phyloP scores from a whole-genome alignment of 2,329 filamentous ascomycete species.

The Hypoxylon rubiginosum region DNA sequence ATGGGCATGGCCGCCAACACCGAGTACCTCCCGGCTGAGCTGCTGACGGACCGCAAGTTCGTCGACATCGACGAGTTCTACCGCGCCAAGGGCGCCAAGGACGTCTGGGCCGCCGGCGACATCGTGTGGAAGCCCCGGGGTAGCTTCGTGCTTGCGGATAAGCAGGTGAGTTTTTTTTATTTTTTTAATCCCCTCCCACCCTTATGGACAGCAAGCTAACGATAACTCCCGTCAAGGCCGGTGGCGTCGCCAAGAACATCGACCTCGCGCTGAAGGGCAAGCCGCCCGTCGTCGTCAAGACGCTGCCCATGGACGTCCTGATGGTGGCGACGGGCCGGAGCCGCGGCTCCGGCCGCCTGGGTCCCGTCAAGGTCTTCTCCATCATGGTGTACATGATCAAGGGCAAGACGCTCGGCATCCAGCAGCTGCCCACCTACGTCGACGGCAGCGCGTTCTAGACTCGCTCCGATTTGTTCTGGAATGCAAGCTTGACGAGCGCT shows the following conservation, averaged over 20 bases:
- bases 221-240: constrained; percentile 55
- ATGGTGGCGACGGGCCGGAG: constrained; percentile 64
- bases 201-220: constrained; percentile 7
- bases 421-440: constrained; percentile 61
- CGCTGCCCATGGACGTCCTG: constrained; percentile 63
- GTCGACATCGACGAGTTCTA: constrained; percentile 66
- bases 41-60: constrained; percentile 61
- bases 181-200: not conserved
- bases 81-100: constrained; percentile 59
- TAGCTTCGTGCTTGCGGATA: constrained; percentile 61
- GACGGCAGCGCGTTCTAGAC: constrained; percentile 63
- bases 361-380: constrained; percentile 63
- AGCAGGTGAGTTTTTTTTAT: constrained; percentile 60
- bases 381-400: constrained; percentile 65
- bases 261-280: constrained; percentile 62
- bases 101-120: constrained; percentile 69
- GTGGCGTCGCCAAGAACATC: constrained; percentile 67
- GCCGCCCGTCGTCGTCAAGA: constrained; percentile 60
- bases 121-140: constrained; percentile 64
- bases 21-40: constrained; percentile 61
- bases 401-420: constrained; percentile 63
- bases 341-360: constrained; percentile 64
- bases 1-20: constrained; percentile 69
- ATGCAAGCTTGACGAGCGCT: not conserved
- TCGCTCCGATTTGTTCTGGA: not conserved